Evolutionary conservation across 805 yeast species (phyloP).

Genomic region (Wickerhamomyces bovis): DNA sequence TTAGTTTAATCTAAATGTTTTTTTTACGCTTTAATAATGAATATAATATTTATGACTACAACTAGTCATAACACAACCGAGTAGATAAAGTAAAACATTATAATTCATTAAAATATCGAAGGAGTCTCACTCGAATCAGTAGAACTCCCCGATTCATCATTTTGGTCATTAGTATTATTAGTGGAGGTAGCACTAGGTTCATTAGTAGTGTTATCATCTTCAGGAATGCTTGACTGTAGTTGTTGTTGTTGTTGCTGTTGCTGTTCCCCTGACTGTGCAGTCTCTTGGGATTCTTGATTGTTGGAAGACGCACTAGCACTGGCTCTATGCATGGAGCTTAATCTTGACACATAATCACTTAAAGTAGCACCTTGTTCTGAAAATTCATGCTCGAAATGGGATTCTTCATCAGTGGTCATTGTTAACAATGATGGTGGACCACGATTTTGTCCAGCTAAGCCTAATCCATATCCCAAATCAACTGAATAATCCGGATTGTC

Average conservation of each 20-base stretch:
- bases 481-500: constrained; percentile 16
- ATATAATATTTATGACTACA: too few relatives aligned
- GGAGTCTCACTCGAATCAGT: neutral
- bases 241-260: neutral
- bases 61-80: too few relatives aligned
- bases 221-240: neutral
- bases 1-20: constrained; percentile 2
- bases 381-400: neutral
- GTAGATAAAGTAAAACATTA: neutral
- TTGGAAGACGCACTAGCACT: neutral
- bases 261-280: neutral
- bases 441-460: constrained; percentile 15
- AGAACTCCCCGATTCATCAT: neutral
- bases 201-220: neutral
- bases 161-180: neutral
- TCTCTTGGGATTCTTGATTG: neutral
- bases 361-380: neutral
- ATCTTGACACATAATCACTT: neutral
- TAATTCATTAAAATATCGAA: neutral
- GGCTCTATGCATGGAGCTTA: neutral
- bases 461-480: constrained; percentile 22
- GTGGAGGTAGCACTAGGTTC: neutral
- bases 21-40: too few relatives aligned
- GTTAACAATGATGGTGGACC: constrained; percentile 24
- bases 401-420: constrained; percentile 12